A percentile compares a stretch with the other conserved stretches of the same genome.
phyloP scores from a whole-genome alignment of 2,329 filamentous ascomycete species.

The Sclerotinia sclerotiorum region DNA sequence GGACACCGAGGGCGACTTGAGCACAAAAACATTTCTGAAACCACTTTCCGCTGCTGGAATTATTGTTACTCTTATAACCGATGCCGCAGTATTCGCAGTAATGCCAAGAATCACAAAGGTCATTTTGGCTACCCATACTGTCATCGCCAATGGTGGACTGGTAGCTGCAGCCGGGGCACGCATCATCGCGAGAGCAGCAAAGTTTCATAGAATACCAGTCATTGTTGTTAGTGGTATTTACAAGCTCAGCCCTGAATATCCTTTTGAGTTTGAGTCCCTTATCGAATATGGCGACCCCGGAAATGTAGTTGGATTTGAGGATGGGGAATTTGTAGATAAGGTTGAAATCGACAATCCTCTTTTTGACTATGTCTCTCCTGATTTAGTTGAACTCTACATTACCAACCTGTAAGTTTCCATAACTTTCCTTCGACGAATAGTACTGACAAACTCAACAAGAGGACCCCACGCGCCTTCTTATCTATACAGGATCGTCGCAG shows the following conservation, averaged over 20 bases:
- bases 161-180: constrained; percentile 82
- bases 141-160: constrained; percentile 84
- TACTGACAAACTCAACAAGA: constrained; percentile 42
- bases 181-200: constrained; percentile 80
- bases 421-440: constrained; percentile 32
- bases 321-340: constrained; percentile 75
- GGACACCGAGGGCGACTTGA: constrained; percentile 46
- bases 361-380: constrained; percentile 78
- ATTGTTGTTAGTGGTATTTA: constrained; percentile 90
- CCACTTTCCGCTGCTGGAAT: constrained; percentile 76
- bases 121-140: constrained; percentile 81
- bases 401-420: constrained; percentile 69
- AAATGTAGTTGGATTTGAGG: constrained; percentile 72
- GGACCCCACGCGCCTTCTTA: constrained; percentile 70
- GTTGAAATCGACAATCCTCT: constrained; percentile 76
- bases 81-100: constrained; percentile 84
- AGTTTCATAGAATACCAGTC: constrained; percentile 78
- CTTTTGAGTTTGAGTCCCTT: constrained; percentile 76
- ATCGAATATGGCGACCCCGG: constrained; percentile 85
- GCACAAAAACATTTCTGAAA: constrained; percentile 63
- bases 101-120: constrained; percentile 97
- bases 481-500: constrained; percentile 69
- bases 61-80: constrained; percentile 78
- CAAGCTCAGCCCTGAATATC: constrained; percentile 87
- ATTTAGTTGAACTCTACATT: constrained; percentile 77